Evolutionary conservation across 768 basidiomycete genomes (phyloP).

Genomic region (Termitomyces eurrhizus): DNA sequence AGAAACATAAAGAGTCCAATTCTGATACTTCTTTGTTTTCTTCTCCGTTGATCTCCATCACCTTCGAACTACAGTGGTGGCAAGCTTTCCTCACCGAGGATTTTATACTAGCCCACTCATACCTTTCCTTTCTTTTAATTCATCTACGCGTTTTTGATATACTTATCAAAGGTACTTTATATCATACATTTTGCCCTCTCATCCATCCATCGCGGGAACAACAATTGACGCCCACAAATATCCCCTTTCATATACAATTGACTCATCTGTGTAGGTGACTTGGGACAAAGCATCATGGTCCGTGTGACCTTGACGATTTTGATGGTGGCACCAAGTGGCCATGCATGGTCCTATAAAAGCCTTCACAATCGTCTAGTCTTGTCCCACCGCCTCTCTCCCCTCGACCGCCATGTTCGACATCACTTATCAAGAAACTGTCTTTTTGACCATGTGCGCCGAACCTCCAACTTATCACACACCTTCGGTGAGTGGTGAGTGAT

Average conservation of each 20-base stretch:
- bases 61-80: conserved; percentile 9
- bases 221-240: not conserved
- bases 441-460: not conserved
- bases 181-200: not conserved
- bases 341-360: not conserved
- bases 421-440: not conserved
- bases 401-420: not conserved
- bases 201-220: not conserved
- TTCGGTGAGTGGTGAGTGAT: too few relatives aligned
- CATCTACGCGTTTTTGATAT: not conserved
- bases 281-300: not conserved
- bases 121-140: not conserved
- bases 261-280: not conserved
- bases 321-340: not conserved
- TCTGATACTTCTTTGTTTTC: conserved; percentile 14
- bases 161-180: not conserved
- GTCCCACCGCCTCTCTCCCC: not conserved
- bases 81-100: not conserved
- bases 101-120: not conserved
- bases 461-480: not conserved
- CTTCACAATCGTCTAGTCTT: not conserved
- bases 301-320: not conserved
- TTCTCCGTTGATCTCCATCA: conserved; percentile 14
- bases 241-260: not conserved
- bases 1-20: not conserved